A percentile compares a stretch with the other conserved stretches of the same genome.
Conservation (phyloP, 352 stramenopile species). For the Pythium graminicola region DNA sequence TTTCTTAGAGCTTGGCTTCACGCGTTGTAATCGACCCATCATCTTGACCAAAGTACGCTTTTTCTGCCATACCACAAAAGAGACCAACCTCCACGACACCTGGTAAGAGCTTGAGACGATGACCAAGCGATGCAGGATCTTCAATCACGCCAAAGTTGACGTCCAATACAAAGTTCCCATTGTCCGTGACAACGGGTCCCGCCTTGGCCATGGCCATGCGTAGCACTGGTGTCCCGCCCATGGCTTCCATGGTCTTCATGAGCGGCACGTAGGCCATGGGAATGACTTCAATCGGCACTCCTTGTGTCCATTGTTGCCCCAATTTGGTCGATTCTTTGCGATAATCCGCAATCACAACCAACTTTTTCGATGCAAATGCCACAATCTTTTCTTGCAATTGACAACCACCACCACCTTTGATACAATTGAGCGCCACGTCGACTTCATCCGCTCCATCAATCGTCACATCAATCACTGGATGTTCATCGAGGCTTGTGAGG, state of each 20-base stretch:
- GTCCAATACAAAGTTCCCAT: conserved; percentile 90
- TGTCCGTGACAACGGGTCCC: conserved; percentile 97
- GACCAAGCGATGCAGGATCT: conserved; percentile 56
- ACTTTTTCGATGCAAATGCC: conserved; percentile 93
- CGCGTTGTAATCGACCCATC: conserved; percentile 77
- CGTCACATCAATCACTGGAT: conserved; percentile 93
- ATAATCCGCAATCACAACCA: conserved; percentile 96
- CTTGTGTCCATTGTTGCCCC: conserved; percentile 83
- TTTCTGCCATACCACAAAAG: conserved; percentile 84
- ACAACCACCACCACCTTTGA: conserved; percentile 97
- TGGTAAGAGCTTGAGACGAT: conserved; percentile 72
- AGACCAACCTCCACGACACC: conserved; percentile 86
- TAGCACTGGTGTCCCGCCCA: conserved; percentile 52
- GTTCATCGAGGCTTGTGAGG: conserved; percentile 75
- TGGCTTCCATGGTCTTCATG: conserved; percentile 59
- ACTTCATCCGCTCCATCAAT: conserved; percentile 99
- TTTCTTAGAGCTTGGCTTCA: conserved; percentile 27
- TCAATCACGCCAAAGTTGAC: conserved; percentile 77
- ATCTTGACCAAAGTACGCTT: conserved; percentile 83
- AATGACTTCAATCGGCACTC: conserved; percentile 95
- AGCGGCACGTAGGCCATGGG: conserved; percentile 97
- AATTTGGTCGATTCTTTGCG: conserved; percentile 87
- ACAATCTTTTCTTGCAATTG: conserved; percentile 94
- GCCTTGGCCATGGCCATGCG: conserved; percentile 88
- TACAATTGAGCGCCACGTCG: conserved; percentile 95